Evolutionary conservation across 2,329 filamentous ascomycete genomes (phyloP).

Genomic region (Magnaporthiopsis incrustans): DNA sequence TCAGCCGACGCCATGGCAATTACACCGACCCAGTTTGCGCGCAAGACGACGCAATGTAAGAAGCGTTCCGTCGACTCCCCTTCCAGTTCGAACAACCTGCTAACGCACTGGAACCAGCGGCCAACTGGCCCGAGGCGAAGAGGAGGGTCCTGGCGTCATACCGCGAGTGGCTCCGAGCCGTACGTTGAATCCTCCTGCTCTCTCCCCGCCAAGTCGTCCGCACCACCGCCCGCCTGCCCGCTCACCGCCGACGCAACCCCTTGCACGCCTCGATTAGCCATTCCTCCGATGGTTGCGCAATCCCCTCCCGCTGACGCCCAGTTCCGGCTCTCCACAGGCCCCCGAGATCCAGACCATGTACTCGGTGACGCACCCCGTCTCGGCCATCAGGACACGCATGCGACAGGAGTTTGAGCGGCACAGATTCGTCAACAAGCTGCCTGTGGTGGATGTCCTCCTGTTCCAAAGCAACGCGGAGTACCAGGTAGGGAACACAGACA

Average conservation of each 20-base stretch:
- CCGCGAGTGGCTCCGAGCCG: constrained; percentile 91
- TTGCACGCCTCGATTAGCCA: not conserved
- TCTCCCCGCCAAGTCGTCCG: not conserved
- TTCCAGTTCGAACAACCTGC: constrained; percentile 13
- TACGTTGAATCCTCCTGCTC: constrained; percentile 43
- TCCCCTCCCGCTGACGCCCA: not conserved
- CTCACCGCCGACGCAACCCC: not conserved
- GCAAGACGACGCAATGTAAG: constrained; percentile 71
- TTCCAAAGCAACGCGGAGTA: constrained; percentile 90
- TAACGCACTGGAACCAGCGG: constrained; percentile 49
- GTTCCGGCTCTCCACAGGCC: constrained; percentile 52
- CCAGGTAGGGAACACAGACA: constrained; percentile 54
- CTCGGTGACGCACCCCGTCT: constrained; percentile 80
- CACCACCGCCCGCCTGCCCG: not conserved
- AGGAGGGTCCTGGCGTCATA: constrained; percentile 81
- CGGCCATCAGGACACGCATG: constrained; percentile 83
- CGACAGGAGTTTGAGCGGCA: constrained; percentile 95
- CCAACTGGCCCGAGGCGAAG: constrained; percentile 84
- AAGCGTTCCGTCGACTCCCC: constrained; percentile 14
- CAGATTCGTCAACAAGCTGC: constrained; percentile 83
- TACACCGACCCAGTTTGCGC: constrained; percentile 85
- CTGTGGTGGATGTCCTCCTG: constrained; percentile 80
- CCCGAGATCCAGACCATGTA: constrained; percentile 98
- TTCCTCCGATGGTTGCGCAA: not conserved
- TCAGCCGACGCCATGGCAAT: constrained; percentile 57